These are phyloP conservation scores for Globisporangium paddicum DNA, from an alignment of 352 stramenopile species.

Conservation along the genomic window DNA sequence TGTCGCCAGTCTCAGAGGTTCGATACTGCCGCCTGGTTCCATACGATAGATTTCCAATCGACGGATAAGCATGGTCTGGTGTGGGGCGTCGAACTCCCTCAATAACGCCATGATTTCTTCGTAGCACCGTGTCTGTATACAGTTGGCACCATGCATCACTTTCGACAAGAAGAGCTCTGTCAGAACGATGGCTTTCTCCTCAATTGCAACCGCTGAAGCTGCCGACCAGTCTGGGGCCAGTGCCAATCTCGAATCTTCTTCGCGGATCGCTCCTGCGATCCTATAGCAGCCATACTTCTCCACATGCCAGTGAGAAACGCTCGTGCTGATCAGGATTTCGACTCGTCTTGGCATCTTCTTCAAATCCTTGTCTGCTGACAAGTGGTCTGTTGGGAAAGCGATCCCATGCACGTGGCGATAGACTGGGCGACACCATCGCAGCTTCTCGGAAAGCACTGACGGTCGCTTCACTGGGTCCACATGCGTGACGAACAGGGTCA, in stretches of 20 bases:
- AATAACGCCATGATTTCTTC: background rate
- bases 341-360: slow-evolving; percentile 15
- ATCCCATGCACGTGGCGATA: slow-evolving; percentile 39
- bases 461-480: slow-evolving; percentile 15
- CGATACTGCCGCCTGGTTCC: background rate
- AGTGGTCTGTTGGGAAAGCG: slow-evolving; percentile 12
- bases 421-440: slow-evolving; percentile 3
- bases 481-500: slow-evolving; percentile 26
- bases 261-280: slow-evolving; percentile 12
- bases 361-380: background rate
- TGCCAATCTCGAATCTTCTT: background rate
- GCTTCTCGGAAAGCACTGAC: background rate
- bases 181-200: slow-evolving; percentile 9
- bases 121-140: background rate
- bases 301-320: slow-evolving; percentile 26
- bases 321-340: slow-evolving; percentile 26
- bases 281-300: slow-evolving; percentile 31
- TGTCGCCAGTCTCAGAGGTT: slow-evolving; percentile 7
- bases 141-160: background rate
- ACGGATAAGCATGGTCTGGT: background rate
- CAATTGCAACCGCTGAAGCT: background rate
- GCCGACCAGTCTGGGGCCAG: background rate
- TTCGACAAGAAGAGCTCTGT: background rate
- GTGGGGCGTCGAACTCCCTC: background rate
- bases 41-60: slow-evolving; percentile 8